Base-by-base conservation (phyloP, 1,284 basidiomycete species). In the Cystobasidium pallidum region DNA sequence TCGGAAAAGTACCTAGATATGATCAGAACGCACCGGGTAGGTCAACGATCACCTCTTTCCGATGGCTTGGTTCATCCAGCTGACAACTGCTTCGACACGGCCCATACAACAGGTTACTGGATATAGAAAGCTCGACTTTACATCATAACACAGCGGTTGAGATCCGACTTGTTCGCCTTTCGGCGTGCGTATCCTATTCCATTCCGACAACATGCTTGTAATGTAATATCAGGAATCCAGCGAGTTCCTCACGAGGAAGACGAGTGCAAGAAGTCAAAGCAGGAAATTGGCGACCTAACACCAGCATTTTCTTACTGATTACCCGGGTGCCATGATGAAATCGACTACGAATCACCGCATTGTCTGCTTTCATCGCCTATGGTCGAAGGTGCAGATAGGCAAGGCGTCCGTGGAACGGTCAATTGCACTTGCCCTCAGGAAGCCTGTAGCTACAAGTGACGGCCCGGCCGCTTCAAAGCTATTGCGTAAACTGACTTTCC, bases 11-110 rank as follows among this genome's bases (percentile, higher is more conserved):
- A 98, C 81, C 81, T 89, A 43, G 84, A 84, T 63, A 89, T 96
- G 88, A 82, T 98, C 75, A 85, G 85, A 81, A 89, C 92, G 72
- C 92, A 91, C 81, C 90, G 86, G 86, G 94, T 95, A 81, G 91
- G 86, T 15, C 13, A 36, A 57, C 54, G 30, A 17, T 45, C 36
- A 58, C 45, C 13, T 45, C 45, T 17, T 39, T 32, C 26, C 21
- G 21, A 28, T 28, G 36, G 62, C 21, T 65, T 13, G 8, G 11
- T 45, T 45, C 43, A 45, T 15, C 11, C 43, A 45, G n/a, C 51
- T 30, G 51, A 54, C 26, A 54, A 26, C 4, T 30, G 24, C 32
- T 17, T 13, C 63, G 21, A 17, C 30, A 61, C n/a, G n/a, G n/a
- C n/a, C n/a, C n/a, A n/a, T n/a, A n/a, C n/a, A 67, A 21, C 78